Evolutionary conservation across 495 filamentous ascomycete genomes (phyloP), one percentile per base, ranked within the genome.

Genomic region (Trichoderma parareesei): DNA sequence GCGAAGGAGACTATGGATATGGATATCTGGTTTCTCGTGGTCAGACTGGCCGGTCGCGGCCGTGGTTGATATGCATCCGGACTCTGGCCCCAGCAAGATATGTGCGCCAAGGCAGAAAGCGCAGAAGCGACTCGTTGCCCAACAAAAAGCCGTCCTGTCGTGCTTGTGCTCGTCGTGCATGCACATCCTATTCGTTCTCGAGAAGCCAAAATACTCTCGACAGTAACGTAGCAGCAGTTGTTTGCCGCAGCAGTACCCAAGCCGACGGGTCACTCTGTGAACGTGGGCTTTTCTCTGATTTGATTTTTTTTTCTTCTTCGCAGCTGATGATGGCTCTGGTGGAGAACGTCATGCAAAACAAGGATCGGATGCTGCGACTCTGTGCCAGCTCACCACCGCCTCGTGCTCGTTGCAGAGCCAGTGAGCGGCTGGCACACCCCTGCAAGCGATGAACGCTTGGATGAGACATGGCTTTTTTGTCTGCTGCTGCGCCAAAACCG

Each of bases 401-500:
- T 57, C 53, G 53, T 57, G 53, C 20, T 14, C 14, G 53, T 27
- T 57, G 53, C 53, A 57, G 53, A 57, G 53, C 53, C 53, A 57
- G 20, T 57, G 53, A 57, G 53, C 53, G 53, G 53, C 53, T 37
- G 53, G 53, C 53, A 11, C 20, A 57, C 53, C 53, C 53, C 53
- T 57, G 53, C 53, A 57, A 57, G 53, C 53, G 53, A 57, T n/a
- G 53, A 57, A 57, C 53, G 53, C 53, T 49, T 49, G 18, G 46
- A 49, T 49, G 46, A n/a, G 46, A 49, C 46, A 49, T n/a, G 16
- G 46, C n/a, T 18, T 13, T n/a, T n/a, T 46, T n/a, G 13, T 5
- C 43, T 46, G 14, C 43, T 27, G 27, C 27, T 27, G 27, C 27
- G 27, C 27, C 27, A 27, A 27, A 27, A 27, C 27, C 27, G 27